Percentiles rank a stretch among this genome's conserved stretches.
phyloP scores from a whole-genome alignment of 495 filamentous ascomycete genomes.

The Trichoderma orchidacearum region DNA sequence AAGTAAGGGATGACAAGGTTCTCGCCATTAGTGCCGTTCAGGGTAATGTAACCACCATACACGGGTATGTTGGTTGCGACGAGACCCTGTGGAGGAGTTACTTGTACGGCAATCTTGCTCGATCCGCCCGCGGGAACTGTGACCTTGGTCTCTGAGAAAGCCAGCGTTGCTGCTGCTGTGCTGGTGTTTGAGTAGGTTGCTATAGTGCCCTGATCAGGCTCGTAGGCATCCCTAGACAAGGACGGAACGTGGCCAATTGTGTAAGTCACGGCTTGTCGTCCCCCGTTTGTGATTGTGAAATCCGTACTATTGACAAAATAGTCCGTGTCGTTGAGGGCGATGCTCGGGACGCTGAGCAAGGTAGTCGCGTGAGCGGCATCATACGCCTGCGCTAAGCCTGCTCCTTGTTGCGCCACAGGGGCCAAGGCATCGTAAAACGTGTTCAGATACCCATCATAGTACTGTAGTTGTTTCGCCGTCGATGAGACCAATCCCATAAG shows the following conservation, averaged over 20 bases:
- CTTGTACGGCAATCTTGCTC: conserved; percentile 24
- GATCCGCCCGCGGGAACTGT: conserved; percentile 22
- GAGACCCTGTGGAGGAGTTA: conserved; percentile 24
- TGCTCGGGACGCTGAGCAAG: conserved; percentile 34
- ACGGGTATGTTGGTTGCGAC: conserved; percentile 29
- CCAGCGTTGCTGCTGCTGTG: conserved; percentile 14
- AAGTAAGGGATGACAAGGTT: conserved; percentile 35
- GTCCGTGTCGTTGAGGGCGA: conserved; percentile 46
- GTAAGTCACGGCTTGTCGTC: conserved; percentile 30
- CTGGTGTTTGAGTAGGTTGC: conserved; percentile 22
- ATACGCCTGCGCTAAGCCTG: conserved; percentile 41
- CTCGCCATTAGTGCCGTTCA: conserved; percentile 34
- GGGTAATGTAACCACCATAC: conserved; percentile 37
- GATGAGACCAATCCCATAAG: conserved; percentile 30
- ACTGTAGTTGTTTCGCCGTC: conserved; percentile 28
- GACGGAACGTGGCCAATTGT: conserved; percentile 26
- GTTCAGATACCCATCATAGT: conserved; percentile 24
- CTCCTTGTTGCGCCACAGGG: conserved; percentile 43
- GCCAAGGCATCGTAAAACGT: conserved; percentile 25
- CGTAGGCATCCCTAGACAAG: conserved; percentile 28
- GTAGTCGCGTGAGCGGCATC: conserved; percentile 40
- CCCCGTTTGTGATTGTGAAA: conserved; percentile 41
- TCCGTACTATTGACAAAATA: conserved; percentile 28
- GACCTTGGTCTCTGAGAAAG: conserved; percentile 11
- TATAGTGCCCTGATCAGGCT: conserved; percentile 12